Evolutionary conservation across 305 asterid species (phyloP), one percentile per base, ranked within the genome.

Genomic region (Striga hermonthica): DNA sequence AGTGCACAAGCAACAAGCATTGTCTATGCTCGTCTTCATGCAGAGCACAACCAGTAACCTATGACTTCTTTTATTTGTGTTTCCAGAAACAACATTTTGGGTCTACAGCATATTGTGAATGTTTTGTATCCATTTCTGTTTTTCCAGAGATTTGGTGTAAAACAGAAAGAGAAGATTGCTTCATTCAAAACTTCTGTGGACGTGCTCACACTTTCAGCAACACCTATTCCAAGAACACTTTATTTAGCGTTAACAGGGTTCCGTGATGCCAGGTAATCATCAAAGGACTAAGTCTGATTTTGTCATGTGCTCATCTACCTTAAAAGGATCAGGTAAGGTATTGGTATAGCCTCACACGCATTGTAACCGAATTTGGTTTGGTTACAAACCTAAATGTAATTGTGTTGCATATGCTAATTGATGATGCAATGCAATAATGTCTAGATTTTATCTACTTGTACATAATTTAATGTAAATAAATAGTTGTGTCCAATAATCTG

Each of bases 111-210:
- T 0, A 0, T 0, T 59, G 59, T 45, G 57, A 72, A 49, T 74
- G 60, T 52, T 74, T 7, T 48, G 73, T 72, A 72, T 74, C 64
- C 72, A 16, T 37, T 70, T 80, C 73, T 81, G 75, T 62, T 64
- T 75, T 72, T 75, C 58, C 85, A 92, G 97, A 92, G 98, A 76
- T 92, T 90, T 84, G 97, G 97, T 3, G 98, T 92, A 44, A 92
- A 92, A 75, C 98, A 92, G 74, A 92, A 92, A 84, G 97, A 90
- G 81, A 90, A 75, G 88, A 92, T 87, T 76, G 98, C 97, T 76
- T 90, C 97, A 44, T 83, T 92, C 75, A 92, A 90, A 83, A 90
- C 95, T 73, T 90, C 97, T 39, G 91, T 92, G 70, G 98, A 92
- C 61, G 97, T 92, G 68, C 96, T 92, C 71, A 87, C 98, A 28